These are phyloP conservation scores for Gaertneriomyces sp. DNA, from an alignment of 192 early-diverging fungal species.

Conservation along the genomic window DNA sequence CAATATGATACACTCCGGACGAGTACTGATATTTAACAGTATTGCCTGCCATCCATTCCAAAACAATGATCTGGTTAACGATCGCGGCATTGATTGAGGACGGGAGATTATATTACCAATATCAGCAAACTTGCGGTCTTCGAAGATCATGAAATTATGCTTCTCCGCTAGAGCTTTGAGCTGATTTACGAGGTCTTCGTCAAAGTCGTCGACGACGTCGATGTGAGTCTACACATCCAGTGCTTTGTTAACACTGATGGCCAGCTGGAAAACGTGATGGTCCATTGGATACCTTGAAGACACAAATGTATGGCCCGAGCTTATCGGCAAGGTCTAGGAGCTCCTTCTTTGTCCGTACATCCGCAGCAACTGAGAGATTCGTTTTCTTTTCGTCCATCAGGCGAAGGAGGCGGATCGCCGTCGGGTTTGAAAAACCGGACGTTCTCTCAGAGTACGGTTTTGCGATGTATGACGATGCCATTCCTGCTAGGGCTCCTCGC, in stretches of 20 bases:
- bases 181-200: slow-evolving; percentile 69
- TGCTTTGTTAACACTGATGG: neutral
- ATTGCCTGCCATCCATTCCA: slow-evolving; percentile 53
- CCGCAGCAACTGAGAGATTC: slow-evolving; percentile 87
- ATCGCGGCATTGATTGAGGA: neutral
- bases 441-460: slow-evolving; percentile 64
- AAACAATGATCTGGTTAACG: neutral
- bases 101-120: slow-evolving; percentile 61
- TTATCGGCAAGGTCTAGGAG: slow-evolving; percentile 82
- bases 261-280: neutral
- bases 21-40: slow-evolving; percentile 96
- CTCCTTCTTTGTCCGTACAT: slow-evolving; percentile 84
- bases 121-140: slow-evolving; percentile 98
- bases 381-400: slow-evolving; percentile 85
- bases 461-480: too few relatives aligned
- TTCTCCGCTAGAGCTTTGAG: slow-evolving; percentile 72
- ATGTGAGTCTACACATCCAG: slow-evolving; percentile 76
- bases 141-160: slow-evolving; percentile 96
- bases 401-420: slow-evolving; percentile 68
- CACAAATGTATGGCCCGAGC: slow-evolving; percentile 91
- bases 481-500: too few relatives aligned
- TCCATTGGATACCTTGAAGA: slow-evolving; percentile 72
- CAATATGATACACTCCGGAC: slow-evolving; percentile 86
- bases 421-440: slow-evolving; percentile 66
- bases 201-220: slow-evolving; percentile 93